Conservation (phyloP, 441 rosid genomes). For the Pelargonium fulgidum region DNA sequence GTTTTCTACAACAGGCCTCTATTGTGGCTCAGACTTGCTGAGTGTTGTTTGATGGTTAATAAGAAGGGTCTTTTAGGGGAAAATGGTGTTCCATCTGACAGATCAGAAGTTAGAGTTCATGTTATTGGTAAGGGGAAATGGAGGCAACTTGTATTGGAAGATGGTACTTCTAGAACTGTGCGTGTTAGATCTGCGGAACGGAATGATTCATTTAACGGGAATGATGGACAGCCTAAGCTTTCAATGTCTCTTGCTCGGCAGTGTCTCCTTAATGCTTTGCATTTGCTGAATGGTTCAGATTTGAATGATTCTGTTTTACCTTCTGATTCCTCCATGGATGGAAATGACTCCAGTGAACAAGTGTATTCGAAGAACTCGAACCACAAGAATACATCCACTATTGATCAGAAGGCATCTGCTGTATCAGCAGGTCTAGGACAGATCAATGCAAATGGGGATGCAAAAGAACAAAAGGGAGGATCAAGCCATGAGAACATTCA, state of each 20-base stretch:
- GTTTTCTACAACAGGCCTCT: constrained; percentile 62
- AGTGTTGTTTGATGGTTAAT: constrained; percentile 81
- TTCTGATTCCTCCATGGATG: constrained; percentile 36
- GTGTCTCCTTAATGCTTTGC: constrained; percentile 66
- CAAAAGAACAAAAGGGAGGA: constrained; percentile 64
- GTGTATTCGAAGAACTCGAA: constrained; percentile 30
- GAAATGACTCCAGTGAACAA: constrained; percentile 38
- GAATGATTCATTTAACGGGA: constrained; percentile 30
- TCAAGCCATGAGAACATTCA: constrained; percentile 55
- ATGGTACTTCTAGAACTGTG: constrained; percentile 39
- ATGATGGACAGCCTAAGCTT: constrained; percentile 54
- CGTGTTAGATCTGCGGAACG: constrained; percentile 31
- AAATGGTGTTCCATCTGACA: constrained; percentile 30
- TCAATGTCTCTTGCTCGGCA: constrained; percentile 72
- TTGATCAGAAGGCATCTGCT: constrained; percentile 39
- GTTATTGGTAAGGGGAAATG: constrained; percentile 89
- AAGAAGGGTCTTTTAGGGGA: constrained; percentile 61
- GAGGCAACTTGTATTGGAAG: constrained; percentile 66
- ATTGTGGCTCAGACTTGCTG: constrained; percentile 91
- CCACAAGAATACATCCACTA: constrained; percentile 29
- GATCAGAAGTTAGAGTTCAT: constrained; percentile 46
- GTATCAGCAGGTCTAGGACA: constrained; percentile 31
- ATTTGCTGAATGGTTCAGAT: constrained; percentile 45
- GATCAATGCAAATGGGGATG: constrained; percentile 55
- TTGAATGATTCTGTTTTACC: constrained; percentile 32